Base-by-base conservation (phyloP, 1,139 yeast species). In the Candida smagusa region DNA sequence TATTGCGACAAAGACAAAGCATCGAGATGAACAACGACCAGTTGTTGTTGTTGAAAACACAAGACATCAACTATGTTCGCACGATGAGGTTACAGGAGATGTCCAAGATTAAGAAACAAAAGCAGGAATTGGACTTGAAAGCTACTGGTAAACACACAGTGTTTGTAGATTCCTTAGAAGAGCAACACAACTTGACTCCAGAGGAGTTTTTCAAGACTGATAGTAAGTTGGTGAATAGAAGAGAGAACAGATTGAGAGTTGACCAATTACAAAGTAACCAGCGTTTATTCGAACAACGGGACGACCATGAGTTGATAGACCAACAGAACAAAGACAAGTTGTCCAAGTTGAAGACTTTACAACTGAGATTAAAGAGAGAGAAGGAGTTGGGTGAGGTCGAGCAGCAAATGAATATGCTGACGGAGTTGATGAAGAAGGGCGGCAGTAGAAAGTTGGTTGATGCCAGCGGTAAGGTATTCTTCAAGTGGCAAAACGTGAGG, bases 341-440 rank as follows among this genome's bases (percentile, higher is more conserved):
- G 42, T 76, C 79, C 48, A 78, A 76, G 50, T 78, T 71, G 47
- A 72, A 76, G 52, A 54, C 68, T 27, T 61, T 83, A 40, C 74
- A 82, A 53, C 70, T 68, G 43, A 70, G 87, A 46, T 59, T 85
- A 55, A 81, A 84, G 49, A 73, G 94, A 52, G 88, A 81, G 48
- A 61, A 69, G 41, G 76, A 86, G 57, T 70, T 92, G 47, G 68
- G 70, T 34, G 74, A 75, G 41, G 87, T 90, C 11, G 86, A 86
- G 53, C 71, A 72, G 33, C 77, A 81, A 52, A 81, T 89, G 81
- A 86, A 83, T 39, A 54, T 75, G 42, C 94, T 89, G 51, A 77
- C 85, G 42, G 95, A 90, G 56, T 74, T 89, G 43, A 87, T 90
- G 96, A 87, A 87, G 59, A 84, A 82, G 48, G 97, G 97, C 0